phyloP scores from a whole-genome alignment of 2,329 filamentous ascomycete genomes.

The Lachnellula hyalina region DNA sequence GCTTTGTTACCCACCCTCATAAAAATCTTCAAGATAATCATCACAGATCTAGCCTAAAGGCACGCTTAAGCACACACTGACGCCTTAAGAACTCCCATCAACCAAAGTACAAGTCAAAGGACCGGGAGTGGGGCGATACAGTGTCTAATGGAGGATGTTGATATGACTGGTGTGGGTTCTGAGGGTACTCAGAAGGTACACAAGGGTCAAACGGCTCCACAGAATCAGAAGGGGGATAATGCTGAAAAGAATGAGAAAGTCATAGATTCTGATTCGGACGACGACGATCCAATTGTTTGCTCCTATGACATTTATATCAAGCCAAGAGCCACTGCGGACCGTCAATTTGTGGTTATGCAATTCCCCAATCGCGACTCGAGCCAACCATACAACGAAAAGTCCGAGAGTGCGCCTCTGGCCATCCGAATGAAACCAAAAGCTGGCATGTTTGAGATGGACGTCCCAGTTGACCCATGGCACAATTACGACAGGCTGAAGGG shows the following conservation, averaged over 20 bases:
- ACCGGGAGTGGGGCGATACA: neutral
- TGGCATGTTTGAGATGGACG: slow-evolving; percentile 85
- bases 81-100: neutral
- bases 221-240: neutral
- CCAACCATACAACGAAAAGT: slow-evolving; percentile 50
- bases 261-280: slow-evolving; percentile 4
- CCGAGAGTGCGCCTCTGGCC: slow-evolving; percentile 56
- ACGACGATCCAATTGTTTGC: slow-evolving; percentile 61
- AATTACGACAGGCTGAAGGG: slow-evolving; percentile 85
- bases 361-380: slow-evolving; percentile 71
- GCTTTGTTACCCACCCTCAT: neutral
- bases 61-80: neutral
- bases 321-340: slow-evolving; percentile 55
- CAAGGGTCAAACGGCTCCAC: neutral
- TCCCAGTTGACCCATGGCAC: slow-evolving; percentile 63
- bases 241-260: neutral
- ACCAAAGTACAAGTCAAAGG: neutral
- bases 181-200: neutral
- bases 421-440: slow-evolving; percentile 77
- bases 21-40: neutral
- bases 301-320: slow-evolving; percentile 86
- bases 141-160: neutral
- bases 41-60: neutral
- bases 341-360: slow-evolving; percentile 76
- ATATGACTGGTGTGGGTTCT: neutral